phyloP scores from a whole-genome alignment of 1,139 yeast species.

The Hemisphaericaspora lyxosophila region DNA sequence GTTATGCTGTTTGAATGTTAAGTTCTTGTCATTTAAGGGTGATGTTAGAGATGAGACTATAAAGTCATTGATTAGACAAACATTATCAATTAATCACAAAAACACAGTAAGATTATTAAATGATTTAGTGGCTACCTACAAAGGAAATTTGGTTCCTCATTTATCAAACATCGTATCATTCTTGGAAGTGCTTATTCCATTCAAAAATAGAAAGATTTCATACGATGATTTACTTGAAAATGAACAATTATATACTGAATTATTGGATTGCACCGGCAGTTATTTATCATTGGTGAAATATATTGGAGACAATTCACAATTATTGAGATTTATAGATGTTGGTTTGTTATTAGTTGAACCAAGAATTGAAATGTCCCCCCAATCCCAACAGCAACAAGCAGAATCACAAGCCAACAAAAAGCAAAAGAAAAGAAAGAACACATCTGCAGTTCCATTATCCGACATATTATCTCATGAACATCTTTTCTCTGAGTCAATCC shows the following conservation, averaged over 20 bases:
- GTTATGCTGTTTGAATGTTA: conserved; percentile 52
- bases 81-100: conserved; percentile 46
- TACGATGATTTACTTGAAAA: conserved; percentile 27
- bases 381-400: conserved; percentile 1
- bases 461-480: conserved; percentile 72
- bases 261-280: conserved; percentile 29
- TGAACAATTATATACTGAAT: conserved; percentile 30
- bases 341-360: conserved; percentile 48
- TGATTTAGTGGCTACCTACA: conserved; percentile 36
- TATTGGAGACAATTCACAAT: conserved; percentile 37
- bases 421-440: conserved; percentile 44
- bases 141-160: conserved; percentile 51
- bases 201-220: conserved; percentile 40
- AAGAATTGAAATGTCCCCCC: conserved; percentile 17
- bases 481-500: conserved; percentile 48
- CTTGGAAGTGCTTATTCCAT: conserved; percentile 56
- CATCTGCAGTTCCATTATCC: conserved; percentile 52
- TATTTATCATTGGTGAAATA: conserved; percentile 32
- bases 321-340: conserved; percentile 47
- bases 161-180: conserved; percentile 46
- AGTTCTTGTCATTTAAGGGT: conserved; percentile 53
- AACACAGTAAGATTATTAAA: conserved; percentile 44
- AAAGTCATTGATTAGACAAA: conserved; percentile 37
- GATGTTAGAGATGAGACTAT: conserved; percentile 56
- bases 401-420: conserved; percentile 12